Evolutionary conservation across 2,329 filamentous ascomycete genomes (phyloP), one percentile per base, ranked within the genome.

Genomic region (Helotiales sp.): DNA sequence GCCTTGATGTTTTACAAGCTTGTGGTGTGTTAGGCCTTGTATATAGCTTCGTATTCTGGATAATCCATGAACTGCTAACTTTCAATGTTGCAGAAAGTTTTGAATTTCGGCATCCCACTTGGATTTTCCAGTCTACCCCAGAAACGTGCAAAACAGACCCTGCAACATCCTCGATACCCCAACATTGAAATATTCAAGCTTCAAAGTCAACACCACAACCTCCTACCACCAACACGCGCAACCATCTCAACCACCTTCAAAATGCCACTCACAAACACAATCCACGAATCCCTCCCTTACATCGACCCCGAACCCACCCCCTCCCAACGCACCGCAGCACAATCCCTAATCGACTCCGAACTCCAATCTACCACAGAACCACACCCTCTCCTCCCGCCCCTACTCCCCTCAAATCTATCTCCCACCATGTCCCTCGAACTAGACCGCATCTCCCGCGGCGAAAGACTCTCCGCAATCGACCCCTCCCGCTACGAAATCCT

Each of bases 401-500:
- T 86, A 1, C 74, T 80, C 1, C 68, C 76, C 31, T 76, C 83
- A 5, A 75, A 73, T 51, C 89, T 92, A 76, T 84, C 88, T 5
- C 80, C 84, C 4, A 73, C 87, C n/a, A 78, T 96, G 36, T 70
- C 81, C 64, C 72, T 82, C 65, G 91, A 96, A 69, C 80, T 93
- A 61, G 75, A 77, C 19, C 89, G 91, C 63, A 79, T 93, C 59
- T 77, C 83, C 44, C 70, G 79, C n/a, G 78, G 81, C 56, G 70
- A 79, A n/a, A 81, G 86, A 1, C 75, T 90, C 55, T 71, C 74
- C 0, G 85, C 84, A 54, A 85, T 96, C 67, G 89, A 96, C 73
- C 79, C 91, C 17, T 77, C 82, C 42, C 91, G 93, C 66, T 98
- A 98, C 81, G 90, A 96, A 75, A 84, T 87, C 2, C 84, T 91